These are phyloP conservation scores for Fusarium sp. DNA, from an alignment of 2,329 filamentous ascomycete genomes.

Conservation along the genomic window DNA sequence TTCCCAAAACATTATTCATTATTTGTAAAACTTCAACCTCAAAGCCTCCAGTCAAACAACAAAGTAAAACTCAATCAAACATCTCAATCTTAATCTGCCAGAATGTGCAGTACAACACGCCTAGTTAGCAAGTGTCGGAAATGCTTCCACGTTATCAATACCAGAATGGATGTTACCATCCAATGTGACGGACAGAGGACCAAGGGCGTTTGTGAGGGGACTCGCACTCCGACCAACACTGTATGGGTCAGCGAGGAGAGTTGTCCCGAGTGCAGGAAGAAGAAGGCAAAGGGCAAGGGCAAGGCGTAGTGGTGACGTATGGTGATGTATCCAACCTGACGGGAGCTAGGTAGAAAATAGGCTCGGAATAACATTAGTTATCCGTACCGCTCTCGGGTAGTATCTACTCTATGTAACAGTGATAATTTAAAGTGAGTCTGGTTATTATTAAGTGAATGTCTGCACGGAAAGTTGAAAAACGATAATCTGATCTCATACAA, in stretches of 20 bases:
- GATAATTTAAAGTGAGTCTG: no score
- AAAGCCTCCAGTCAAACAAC: background rate
- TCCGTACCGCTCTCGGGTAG: no score
- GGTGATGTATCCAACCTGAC: no score
- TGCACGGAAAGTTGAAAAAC: no score
- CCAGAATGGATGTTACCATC: background rate
- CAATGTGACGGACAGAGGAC: background rate
- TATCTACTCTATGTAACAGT: no score
- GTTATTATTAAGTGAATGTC: no score
- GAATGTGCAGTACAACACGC: background rate
- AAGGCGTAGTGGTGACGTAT: background rate
- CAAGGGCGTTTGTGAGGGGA: background rate
- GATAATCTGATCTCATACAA: no score
- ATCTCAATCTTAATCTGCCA: no score
- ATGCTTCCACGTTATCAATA: background rate
- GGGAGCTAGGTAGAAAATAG: no score
- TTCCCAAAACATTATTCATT: no score
- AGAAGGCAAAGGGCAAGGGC: background rate
- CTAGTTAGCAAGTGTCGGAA: background rate
- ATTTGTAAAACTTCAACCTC: no score
- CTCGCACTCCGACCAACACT: background rate
- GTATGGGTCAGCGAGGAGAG: background rate
- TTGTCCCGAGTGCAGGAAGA: background rate
- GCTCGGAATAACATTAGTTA: no score
- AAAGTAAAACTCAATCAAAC: background rate